A percentile compares a stretch with the other conserved stretches of the same genome.
phyloP scores from a whole-genome alignment of 179 eudicot genomes.

The Gypsophila paniculata region DNA sequence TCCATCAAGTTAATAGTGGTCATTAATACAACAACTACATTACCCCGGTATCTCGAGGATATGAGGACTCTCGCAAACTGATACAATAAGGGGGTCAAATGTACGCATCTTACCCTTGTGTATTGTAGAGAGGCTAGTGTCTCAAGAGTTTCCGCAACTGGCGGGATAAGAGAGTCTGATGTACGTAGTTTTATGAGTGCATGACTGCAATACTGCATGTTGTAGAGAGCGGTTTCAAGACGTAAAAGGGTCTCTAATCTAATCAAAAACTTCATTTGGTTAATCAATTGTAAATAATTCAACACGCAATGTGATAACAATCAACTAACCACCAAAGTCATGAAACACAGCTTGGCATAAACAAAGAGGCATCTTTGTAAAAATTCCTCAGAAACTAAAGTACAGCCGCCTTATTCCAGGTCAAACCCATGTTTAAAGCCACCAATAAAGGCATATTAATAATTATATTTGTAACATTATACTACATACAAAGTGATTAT shows the following conservation, averaged over 20 bases:
- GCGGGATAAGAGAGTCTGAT: no score
- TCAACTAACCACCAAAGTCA: neutral
- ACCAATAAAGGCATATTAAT: neutral
- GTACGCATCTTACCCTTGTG: no score
- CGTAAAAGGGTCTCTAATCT: neutral
- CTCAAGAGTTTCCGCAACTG: no score
- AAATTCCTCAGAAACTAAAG: neutral
- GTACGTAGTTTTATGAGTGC: no score
- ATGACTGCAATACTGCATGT: no score
- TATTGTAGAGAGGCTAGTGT: no score
- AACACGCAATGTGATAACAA: neutral
- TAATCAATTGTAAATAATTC: neutral
- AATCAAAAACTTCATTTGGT: neutral
- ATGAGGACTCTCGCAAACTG: no score
- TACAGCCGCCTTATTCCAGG: neutral
- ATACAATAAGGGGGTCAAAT: no score
- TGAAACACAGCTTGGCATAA: conserved; percentile 2
- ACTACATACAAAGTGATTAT: neutral
- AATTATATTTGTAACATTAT: neutral
- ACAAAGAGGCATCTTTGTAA: neutral
- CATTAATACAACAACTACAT: no score
- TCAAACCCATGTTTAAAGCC: neutral
- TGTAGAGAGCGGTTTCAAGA: no score
- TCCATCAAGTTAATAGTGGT: neutral
- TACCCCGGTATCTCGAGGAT: no score